A percentile compares a stretch with the other conserved stretches of the same genome.
Conservation (phyloP, 208 protist genomes). For the Borovskyia barvae region DNA sequence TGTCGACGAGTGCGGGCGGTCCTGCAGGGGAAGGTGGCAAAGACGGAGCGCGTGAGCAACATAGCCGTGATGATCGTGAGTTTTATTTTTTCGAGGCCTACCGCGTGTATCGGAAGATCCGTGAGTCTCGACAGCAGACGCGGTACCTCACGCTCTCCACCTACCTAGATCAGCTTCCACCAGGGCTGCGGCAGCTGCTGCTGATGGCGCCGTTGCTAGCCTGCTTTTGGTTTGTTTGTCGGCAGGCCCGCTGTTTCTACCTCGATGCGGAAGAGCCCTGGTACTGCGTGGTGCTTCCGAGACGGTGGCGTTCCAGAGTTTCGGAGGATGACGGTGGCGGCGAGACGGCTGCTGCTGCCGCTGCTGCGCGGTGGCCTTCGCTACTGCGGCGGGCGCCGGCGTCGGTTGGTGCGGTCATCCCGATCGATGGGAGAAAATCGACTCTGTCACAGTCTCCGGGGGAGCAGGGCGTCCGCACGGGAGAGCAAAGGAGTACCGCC, state of each 20-base stretch:
- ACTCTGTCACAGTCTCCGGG: background rate
- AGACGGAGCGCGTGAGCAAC: too few species aligned
- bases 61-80: too few species aligned
- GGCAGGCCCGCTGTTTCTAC: constrained; percentile 56
- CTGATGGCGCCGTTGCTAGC: constrained; percentile 55
- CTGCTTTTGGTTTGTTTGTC: constrained; percentile 36
- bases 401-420: background rate
- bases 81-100: constrained; percentile 17
- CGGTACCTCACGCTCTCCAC: constrained; percentile 37
- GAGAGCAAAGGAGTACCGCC: background rate
- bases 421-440: background rate
- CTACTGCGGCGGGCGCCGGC: constrained; percentile 15
- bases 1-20: too few species aligned
- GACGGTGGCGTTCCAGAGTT: constrained; percentile 12
- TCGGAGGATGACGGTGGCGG: background rate
- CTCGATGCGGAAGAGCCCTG: constrained; percentile 33
- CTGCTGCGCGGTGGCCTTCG: constrained; percentile 4
- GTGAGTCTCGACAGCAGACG: background rate
- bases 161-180: constrained; percentile 50
- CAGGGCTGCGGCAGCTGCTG: constrained; percentile 41
- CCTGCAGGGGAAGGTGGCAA: too few species aligned
- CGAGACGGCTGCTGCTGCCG: background rate
- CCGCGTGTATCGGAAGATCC: constrained; percentile 5
- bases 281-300: constrained; percentile 14
- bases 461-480: background rate